Evolutionary conservation across 1,139 yeast genomes (phyloP).

Genomic region (Torulaspora globosa): DNA sequence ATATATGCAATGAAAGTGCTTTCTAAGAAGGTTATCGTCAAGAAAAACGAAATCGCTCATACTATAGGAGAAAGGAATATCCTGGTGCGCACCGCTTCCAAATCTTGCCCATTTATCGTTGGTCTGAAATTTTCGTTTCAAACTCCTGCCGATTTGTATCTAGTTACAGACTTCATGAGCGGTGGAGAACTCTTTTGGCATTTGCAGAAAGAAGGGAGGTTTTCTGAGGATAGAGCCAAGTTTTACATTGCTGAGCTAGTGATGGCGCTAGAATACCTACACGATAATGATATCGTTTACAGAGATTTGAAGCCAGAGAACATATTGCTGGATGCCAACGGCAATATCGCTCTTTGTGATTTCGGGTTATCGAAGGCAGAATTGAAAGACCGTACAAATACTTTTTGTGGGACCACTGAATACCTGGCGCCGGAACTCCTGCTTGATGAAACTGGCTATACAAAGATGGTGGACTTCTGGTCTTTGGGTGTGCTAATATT

Average conservation of each 20-base stretch:
- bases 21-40: conserved; percentile 89
- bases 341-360: conserved; percentile 94
- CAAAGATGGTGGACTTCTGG: conserved; percentile 87
- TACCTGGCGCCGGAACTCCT: conserved; percentile 78
- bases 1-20: conserved; percentile 96
- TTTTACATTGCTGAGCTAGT: conserved; percentile 95
- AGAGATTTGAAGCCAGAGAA: conserved; percentile 95
- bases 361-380: conserved; percentile 95
- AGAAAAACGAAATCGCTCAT: conserved; percentile 95
- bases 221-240: conserved; percentile 87
- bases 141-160: conserved; percentile 83
- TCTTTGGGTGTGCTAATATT: conserved; percentile 75
- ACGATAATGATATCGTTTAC: conserved; percentile 87
- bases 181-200: conserved; percentile 99
- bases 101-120: conserved; percentile 84
- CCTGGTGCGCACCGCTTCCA: conserved; percentile 81
- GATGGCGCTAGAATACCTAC: conserved; percentile 85
- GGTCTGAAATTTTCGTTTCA: conserved; percentile 94
- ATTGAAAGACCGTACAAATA: conserved; percentile 88
- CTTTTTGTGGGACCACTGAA: conserved; percentile 97
- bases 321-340: conserved; percentile 88
- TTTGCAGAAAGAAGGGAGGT: conserved; percentile 91
- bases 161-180: conserved; percentile 95
- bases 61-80: conserved; percentile 96
- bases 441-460: conserved; percentile 77